Evolutionary conservation across 768 basidiomycete genomes (phyloP), one percentile per base, ranked within the genome.

Genomic region (Xerocomellus amylosporus): DNA sequence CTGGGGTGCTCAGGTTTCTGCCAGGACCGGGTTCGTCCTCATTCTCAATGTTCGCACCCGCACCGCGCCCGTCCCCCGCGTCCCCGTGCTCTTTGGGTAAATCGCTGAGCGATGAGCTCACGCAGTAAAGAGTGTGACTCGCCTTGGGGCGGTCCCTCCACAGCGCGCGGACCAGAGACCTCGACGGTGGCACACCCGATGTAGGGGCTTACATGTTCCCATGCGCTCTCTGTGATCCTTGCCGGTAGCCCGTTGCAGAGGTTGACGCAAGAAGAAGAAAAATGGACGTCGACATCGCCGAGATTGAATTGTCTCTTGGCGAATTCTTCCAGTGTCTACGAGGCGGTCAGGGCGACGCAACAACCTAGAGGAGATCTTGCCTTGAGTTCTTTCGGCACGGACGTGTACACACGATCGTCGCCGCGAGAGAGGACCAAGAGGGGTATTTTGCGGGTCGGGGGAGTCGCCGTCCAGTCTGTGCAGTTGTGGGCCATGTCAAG

Each of bases 101-200:
- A 14, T 30, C 2, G 2, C n/a, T 46, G 37, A 55, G n/a, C 8
- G 4, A 20, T 3, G 12, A 10, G 1, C 14, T 22, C 24, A 4
- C 17, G 4, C 2, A 3, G 26, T 3, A 5, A 45, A 1, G 10
- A 17, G 5, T 10, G 8, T 2, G 9, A 28, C 53, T 9, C 5
- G 55, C 64, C 64, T 52, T 38, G 49, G 13, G 24, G 19, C 0
- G 34, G 38, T 34, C 2, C 30, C 9, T 53, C 48, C 5, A 22
- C 37, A 2, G 5, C 22, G 9, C 12, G 34, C 10, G 43, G 17
- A 9, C 8, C 40, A 0, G 34, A 20, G 31, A 49, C 39, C 33
- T 55, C 45, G 41, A 69, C 60, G 4, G 54, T 60, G 39, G 55
- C 56, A 12, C 68, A 70, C 4, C 68, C 68, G 22, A 70, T 66